Conservation (phyloP, 768 basidiomycete genomes). For the Lentinula boryana region DNA sequence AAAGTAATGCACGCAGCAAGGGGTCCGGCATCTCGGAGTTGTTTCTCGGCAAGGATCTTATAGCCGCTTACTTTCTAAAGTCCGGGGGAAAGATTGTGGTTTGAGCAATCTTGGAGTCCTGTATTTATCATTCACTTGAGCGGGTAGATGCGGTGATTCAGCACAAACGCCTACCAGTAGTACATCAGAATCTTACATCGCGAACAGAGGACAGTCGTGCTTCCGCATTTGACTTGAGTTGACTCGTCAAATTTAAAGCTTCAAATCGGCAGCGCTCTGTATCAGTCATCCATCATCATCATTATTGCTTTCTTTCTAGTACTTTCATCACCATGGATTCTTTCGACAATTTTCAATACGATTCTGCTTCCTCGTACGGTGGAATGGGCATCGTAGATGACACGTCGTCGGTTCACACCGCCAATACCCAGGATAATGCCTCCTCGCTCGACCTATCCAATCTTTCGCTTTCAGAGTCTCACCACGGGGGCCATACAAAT, state of each 20-base stretch:
- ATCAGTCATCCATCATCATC: not conserved
- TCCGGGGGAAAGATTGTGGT: no score
- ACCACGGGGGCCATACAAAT: slow-evolving; percentile 36
- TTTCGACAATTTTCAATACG: slow-evolving; percentile 83
- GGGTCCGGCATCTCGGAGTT: no score
- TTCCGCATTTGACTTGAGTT: not conserved
- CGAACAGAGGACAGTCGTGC: no score
- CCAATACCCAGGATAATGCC: slow-evolving; percentile 51
- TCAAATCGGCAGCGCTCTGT: not conserved
- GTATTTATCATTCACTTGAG: no score
- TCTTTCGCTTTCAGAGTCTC: slow-evolving; percentile 64
- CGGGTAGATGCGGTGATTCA: no score
- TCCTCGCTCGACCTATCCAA: slow-evolving; percentile 61
- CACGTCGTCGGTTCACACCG: slow-evolving; percentile 75
- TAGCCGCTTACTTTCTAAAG: no score
- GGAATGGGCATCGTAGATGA: slow-evolving; percentile 69
- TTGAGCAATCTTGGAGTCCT: no score
- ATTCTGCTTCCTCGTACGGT: slow-evolving; percentile 78
- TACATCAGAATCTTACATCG: no score
- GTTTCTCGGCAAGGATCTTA: no score
- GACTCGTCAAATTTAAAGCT: not conserved
- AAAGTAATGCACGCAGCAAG: no score
- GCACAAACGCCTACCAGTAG: no score
- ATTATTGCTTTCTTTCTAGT: not conserved
- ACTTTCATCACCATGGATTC: slow-evolving; percentile 53